Conservation (phyloP, 2,329 filamentous ascomycete species). For the Penicillium sclerotiorum region DNA sequence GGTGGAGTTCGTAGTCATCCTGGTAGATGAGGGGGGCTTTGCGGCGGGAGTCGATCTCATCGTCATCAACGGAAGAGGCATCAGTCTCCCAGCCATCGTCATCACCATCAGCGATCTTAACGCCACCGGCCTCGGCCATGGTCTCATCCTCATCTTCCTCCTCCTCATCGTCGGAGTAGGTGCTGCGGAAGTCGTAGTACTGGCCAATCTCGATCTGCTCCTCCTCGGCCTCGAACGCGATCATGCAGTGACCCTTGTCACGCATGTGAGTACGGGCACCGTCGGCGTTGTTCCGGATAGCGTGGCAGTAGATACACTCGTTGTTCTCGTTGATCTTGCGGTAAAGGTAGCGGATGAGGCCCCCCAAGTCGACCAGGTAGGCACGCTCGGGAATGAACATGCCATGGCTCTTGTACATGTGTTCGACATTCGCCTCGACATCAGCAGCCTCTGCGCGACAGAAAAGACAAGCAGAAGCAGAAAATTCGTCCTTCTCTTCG, state of each 20-base stretch:
- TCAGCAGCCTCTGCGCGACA: conserved; percentile 84
- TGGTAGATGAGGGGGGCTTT: conserved; percentile 77
- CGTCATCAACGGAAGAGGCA: conserved; percentile 82
- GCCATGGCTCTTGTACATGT: conserved; percentile 92
- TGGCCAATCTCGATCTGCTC: conserved; percentile 94
- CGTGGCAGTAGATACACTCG: conserved; percentile 87
- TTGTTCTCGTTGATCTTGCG: conserved; percentile 77
- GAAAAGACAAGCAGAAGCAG: conserved; percentile 72
- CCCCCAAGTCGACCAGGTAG: conserved; percentile 80
- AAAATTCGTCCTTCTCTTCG: conserved; percentile 48
- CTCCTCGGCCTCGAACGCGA: conserved; percentile 83
- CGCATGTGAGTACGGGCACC: conserved; percentile 96
- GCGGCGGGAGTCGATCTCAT: conserved; percentile 82
- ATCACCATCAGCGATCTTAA: conserved; percentile 64
- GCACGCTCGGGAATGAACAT: conserved; percentile 93
- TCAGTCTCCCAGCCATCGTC: conserved; percentile 95
- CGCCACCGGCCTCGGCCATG: conserved; percentile 57
- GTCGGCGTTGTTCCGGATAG: conserved; percentile 73
- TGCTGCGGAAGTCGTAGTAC: conserved; percentile 95
- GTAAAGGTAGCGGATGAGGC: conserved; percentile 76
- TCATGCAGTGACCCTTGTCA: conserved; percentile 95
- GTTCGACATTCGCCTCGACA: conserved; percentile 72
- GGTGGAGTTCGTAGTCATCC: conserved; percentile 89
- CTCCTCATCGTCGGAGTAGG: conserved; percentile 81
- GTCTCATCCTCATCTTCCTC: conserved; percentile 66